Percentiles rank a stretch among this genome's conserved stretches.
phyloP scores from a whole-genome alignment of 2,329 filamentous ascomycete species.

The Diaporthe eres region DNA sequence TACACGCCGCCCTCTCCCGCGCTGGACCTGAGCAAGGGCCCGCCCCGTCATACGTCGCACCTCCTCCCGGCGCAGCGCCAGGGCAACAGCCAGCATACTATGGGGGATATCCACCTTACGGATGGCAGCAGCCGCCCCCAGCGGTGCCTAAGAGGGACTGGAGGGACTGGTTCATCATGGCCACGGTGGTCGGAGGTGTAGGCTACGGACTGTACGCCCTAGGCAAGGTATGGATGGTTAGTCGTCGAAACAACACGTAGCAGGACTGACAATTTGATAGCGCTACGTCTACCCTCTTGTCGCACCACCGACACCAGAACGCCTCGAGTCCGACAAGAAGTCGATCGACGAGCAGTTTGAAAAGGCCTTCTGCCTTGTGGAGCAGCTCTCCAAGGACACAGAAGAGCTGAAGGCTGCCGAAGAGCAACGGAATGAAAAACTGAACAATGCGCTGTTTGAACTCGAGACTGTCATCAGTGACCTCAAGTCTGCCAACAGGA shows the following conservation, averaged over 20 bases:
- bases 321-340: conserved; percentile 94
- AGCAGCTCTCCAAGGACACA: conserved; percentile 93
- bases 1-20: conserved; percentile 85
- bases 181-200: conserved; percentile 91
- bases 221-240: conserved; percentile 76
- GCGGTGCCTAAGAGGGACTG: conserved; percentile 86
- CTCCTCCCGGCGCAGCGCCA: conserved; percentile 59
- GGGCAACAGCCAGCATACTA: conserved; percentile 61
- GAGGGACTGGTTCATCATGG: conserved; percentile 99
- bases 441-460: conserved; percentile 86
- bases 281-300: conserved; percentile 94
- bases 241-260: too few species aligned
- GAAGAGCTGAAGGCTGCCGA: conserved; percentile 89
- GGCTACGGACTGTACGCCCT: conserved; percentile 90
- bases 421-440: conserved; percentile 83
- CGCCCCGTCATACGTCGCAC: conserved; percentile 58
- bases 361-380: conserved; percentile 89
- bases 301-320: conserved; percentile 91
- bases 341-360: conserved; percentile 94
- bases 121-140: conserved; percentile 70
- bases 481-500: conserved; percentile 83
- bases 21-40: conserved; percentile 71
- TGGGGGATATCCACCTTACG: conserved; percentile 61
- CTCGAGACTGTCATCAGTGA: conserved; percentile 87
- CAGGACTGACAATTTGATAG: conserved; percentile 55